A percentile compares a stretch with the other conserved stretches of the same genome.
These are phyloP conservation scores for Beauveria brongniartii DNA, from an alignment of 2,329 filamentous ascomycete species.

Conservation along the genomic window DNA sequence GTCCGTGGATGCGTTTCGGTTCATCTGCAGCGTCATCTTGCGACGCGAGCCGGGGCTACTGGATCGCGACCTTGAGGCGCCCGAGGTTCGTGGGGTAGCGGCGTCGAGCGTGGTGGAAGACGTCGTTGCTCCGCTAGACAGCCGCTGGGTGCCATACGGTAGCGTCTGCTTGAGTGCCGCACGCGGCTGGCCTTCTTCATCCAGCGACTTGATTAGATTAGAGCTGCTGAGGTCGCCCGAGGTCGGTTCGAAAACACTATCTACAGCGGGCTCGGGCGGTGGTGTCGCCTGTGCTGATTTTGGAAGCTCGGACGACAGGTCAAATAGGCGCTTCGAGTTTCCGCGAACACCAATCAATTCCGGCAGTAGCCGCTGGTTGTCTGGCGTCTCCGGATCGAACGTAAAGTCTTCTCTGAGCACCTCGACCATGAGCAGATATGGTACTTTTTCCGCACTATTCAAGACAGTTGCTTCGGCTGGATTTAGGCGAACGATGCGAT, in stretches of 20 bases:
- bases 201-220: slow-evolving; percentile 53
- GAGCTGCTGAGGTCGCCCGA: slow-evolving; percentile 72
- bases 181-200: slow-evolving; percentile 34
- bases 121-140: slow-evolving; percentile 55
- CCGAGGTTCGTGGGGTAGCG: slow-evolving; percentile 61
- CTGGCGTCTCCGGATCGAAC: slow-evolving; percentile 66
- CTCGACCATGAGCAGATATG: slow-evolving; percentile 78
- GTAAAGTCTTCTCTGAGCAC: slow-evolving; percentile 75
- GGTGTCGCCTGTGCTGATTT: slow-evolving; percentile 35
- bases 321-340: slow-evolving; percentile 54
- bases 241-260: slow-evolving; percentile 78
- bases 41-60: slow-evolving; percentile 55
- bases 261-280: slow-evolving; percentile 38
- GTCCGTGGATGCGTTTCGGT: slow-evolving; percentile 49
- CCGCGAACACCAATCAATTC: slow-evolving; percentile 50
- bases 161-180: slow-evolving; percentile 21
- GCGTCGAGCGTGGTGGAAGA: slow-evolving; percentile 52
- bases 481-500: slow-evolving; percentile 75
- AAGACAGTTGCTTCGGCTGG: slow-evolving; percentile 77
- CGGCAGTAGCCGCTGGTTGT: slow-evolving; percentile 60
- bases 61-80: slow-evolving; percentile 58
- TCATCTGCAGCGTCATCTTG: slow-evolving; percentile 51
- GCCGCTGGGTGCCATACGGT: slow-evolving; percentile 37
- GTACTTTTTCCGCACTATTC: slow-evolving; percentile 81
- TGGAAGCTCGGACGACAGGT: slow-evolving; percentile 58